Evolutionary conservation across 2,329 filamentous ascomycete genomes (phyloP).

Genomic region (Coccinonectria pachysandricola): DNA sequence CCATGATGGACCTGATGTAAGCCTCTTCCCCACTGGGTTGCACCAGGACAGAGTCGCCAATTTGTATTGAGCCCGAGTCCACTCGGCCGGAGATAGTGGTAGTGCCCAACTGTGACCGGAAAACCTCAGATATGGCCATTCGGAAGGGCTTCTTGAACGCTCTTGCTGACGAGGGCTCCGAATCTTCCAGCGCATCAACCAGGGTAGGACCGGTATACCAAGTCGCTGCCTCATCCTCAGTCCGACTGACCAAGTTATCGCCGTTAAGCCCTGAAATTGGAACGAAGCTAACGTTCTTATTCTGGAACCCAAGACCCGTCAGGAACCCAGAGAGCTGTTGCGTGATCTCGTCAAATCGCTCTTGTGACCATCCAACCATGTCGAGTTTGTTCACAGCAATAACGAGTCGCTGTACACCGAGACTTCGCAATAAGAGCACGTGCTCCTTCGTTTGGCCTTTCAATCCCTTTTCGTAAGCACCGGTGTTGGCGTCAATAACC

Average conservation of each 20-base stretch:
- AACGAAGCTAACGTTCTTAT: conserved; percentile 74
- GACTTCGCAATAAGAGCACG: conserved; percentile 76
- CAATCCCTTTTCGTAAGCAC: conserved; percentile 86
- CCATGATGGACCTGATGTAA: conserved; percentile 69
- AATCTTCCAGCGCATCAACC: conserved; percentile 75
- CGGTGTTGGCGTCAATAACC: conserved; percentile 82
- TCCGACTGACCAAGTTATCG: conserved; percentile 64
- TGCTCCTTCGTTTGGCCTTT: conserved; percentile 94
- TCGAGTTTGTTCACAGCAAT: conserved; percentile 96
- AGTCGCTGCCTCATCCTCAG: conserved; percentile 43
- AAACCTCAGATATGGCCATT: conserved; percentile 81
- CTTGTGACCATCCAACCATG: conserved; percentile 70
- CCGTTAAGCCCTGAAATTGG: conserved; percentile 84
- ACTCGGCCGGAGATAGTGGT: conserved; percentile 80
- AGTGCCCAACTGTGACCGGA: conserved; percentile 69
- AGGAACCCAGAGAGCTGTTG: conserved; percentile 79
- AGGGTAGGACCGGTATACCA: conserved; percentile 81
- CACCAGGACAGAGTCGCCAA: conserved; percentile 68
- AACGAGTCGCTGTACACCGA: conserved; percentile 80
- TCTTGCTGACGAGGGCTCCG: conserved; percentile 55
- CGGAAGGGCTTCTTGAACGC: conserved; percentile 71
- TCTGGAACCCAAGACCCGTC: conserved; percentile 67
- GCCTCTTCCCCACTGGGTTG: conserved; percentile 77
- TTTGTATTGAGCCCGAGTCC: conserved; percentile 72
- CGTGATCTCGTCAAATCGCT: conserved; percentile 74